A percentile compares a stretch with the other conserved stretches of the same genome.
Conservation (phyloP, 768 basidiomycete species). For the Leccinum variicolor region DNA sequence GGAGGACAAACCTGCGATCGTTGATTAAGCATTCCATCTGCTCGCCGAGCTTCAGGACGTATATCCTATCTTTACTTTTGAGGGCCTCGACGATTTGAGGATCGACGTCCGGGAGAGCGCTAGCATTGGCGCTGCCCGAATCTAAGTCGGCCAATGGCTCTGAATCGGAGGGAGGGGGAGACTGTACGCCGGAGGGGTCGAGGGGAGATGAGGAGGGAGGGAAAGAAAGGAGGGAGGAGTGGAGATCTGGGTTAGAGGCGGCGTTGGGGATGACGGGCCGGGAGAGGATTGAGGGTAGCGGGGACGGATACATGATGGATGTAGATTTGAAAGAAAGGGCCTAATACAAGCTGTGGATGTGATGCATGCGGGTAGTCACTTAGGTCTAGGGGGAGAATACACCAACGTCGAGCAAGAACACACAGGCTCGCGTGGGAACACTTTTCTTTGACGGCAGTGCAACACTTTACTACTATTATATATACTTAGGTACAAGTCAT, state of each 20-base stretch:
- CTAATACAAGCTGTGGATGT: conserved; percentile 1
- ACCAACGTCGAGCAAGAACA: neutral
- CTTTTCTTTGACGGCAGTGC: conserved; percentile 9
- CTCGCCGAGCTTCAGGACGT: conserved; percentile 86
- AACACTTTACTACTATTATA: neutral
- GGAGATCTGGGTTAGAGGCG: conserved; percentile 11
- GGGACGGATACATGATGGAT: conserved; percentile 12
- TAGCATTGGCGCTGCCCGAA: conserved; percentile 19
- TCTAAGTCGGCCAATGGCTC: conserved; percentile 31
- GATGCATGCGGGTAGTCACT: conserved; percentile 21
- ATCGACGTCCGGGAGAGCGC: conserved; percentile 53
- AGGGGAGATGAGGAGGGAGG: conserved; percentile 9
- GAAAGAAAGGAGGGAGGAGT: neutral
- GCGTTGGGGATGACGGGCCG: conserved; percentile 7
- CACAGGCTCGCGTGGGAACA: conserved; percentile 26
- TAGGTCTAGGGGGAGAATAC: conserved; percentile 29
- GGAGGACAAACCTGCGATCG: conserved; percentile 59
- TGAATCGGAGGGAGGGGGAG: conserved; percentile 21
- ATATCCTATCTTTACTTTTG: conserved; percentile 83
- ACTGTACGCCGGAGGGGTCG: conserved; percentile 10
- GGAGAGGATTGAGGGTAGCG: conserved; percentile 10
- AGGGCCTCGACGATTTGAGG: conserved; percentile 83
- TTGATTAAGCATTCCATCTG: conserved; percentile 76
- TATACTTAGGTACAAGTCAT: neutral
- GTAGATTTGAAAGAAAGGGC: conserved; percentile 1